phyloP scores from a whole-genome alignment of 371 early-diverging fungal genomes.

The Rhizopus arrhizus region DNA sequence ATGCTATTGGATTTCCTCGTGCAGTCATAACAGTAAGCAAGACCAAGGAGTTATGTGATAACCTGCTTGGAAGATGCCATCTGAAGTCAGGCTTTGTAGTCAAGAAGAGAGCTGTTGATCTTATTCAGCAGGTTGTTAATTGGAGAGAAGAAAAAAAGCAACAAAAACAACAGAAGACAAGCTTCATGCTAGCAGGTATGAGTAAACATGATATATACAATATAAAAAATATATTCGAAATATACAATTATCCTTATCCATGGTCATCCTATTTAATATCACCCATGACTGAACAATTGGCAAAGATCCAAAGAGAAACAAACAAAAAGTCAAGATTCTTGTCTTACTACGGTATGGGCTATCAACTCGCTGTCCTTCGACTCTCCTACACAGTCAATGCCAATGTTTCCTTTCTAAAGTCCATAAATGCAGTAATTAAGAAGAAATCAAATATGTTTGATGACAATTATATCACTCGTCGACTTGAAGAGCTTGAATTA shows the following conservation, averaged over 20 bases:
- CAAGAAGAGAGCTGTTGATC: not conserved
- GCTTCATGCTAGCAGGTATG: not conserved
- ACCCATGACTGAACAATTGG: not conserved
- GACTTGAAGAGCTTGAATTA: too few relatives aligned
- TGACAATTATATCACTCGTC: too few relatives aligned
- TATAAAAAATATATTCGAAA: not conserved
- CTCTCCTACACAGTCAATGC: not conserved
- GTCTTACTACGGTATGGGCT: not conserved
- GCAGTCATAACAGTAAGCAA: not conserved
- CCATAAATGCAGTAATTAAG: not conserved
- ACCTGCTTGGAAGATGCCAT: too few relatives aligned
- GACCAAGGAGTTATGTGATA: not conserved
- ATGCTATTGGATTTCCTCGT: not conserved
- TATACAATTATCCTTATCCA: not conserved
- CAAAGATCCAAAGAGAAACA: not conserved
- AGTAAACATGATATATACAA: not conserved
- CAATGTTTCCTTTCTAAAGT: not conserved
- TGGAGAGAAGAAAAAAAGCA: not conserved
- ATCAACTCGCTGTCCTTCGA: not conserved
- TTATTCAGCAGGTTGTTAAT: not conserved
- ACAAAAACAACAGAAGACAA: not conserved
- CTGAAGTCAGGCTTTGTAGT: not conserved
- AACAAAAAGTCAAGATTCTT: conserved; percentile 1
- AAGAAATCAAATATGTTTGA: not conserved
- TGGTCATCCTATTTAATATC: not conserved